Conservation (phyloP, 2,329 filamentous ascomycete species). For the Fusarium anthophilum region DNA sequence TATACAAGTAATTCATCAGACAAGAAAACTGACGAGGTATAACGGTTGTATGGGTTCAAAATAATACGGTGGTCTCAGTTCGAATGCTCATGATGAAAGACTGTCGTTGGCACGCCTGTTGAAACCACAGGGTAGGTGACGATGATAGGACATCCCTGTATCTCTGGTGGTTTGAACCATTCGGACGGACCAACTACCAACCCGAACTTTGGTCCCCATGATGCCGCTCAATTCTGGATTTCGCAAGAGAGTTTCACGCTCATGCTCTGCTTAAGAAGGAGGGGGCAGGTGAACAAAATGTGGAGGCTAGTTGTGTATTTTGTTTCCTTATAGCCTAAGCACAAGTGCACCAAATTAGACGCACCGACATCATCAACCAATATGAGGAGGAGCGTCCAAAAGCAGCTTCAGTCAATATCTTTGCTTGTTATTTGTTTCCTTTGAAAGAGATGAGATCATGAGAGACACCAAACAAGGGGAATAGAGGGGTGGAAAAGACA, state of each 20-base stretch:
- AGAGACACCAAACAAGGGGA: neutral
- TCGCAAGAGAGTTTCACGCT: neutral
- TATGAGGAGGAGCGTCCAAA: neutral
- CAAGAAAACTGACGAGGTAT: neutral
- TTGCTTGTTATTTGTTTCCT: neutral
- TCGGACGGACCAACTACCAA: neutral
- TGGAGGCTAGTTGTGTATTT: neutral
- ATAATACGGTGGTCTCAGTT: neutral
- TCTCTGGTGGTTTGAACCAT: neutral
- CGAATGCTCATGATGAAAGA: neutral
- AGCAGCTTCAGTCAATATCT: neutral
- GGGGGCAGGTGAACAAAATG: neutral
- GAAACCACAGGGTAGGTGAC: constrained; percentile 11
- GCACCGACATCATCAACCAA: neutral
- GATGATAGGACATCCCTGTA: neutral
- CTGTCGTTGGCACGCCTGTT: neutral
- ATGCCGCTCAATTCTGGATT: constrained; percentile 12
- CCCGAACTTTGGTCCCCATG: neutral
- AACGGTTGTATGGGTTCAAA: neutral
- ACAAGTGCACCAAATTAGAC: neutral
- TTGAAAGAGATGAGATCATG: neutral
- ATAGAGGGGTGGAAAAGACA: neutral
- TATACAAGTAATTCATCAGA: too few relatives aligned
- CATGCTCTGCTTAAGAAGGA: constrained; percentile 4
- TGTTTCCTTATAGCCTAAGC: neutral